A percentile compares a stretch with the other conserved stretches of the same genome.
phyloP scores from a whole-genome alignment of 2,329 filamentous ascomycete species.

The Escovopsis sp. region DNA sequence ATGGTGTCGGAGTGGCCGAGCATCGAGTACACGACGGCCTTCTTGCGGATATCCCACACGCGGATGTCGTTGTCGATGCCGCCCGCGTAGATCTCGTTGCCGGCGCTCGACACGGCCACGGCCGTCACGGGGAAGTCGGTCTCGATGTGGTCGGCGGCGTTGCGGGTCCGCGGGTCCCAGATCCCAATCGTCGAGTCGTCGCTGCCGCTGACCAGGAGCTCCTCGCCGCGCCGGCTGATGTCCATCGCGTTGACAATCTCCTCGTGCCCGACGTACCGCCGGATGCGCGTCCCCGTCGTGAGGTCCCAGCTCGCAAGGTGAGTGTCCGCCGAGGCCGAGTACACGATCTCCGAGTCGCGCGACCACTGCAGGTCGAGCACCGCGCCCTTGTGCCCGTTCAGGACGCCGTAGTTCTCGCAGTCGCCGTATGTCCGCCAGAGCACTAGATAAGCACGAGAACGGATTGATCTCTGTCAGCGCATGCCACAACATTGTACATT shows the following conservation, averaged over 20 bases:
- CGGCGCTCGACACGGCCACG: conserved; percentile 80
- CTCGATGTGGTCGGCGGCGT: conserved; percentile 73
- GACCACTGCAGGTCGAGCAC: conserved; percentile 93
- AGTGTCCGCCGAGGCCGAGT: conserved; percentile 86
- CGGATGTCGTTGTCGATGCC: conserved; percentile 96
- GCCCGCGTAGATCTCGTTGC: conserved; percentile 88
- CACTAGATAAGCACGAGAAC: conserved; percentile 34
- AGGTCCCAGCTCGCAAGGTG: conserved; percentile 91
- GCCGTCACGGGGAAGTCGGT: conserved; percentile 89
- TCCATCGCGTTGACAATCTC: conserved; percentile 91
- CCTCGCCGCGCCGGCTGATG: conserved; percentile 77
- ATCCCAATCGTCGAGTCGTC: conserved; percentile 90
- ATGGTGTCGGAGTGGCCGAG: conserved; percentile 83
- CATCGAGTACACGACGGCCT: conserved; percentile 75
- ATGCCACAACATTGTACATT: too few relatives aligned
- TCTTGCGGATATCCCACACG: conserved; percentile 92
- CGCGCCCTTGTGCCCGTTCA: conserved; percentile 82
- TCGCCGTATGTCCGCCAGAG: conserved; percentile 87
- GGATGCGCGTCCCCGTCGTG: conserved; percentile 81
- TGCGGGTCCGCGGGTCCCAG: conserved; percentile 88
- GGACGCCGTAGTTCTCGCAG: conserved; percentile 84
- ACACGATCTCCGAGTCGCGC: conserved; percentile 78
- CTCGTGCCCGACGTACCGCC: conserved; percentile 82
- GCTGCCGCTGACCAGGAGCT: conserved; percentile 77
- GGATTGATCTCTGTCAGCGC: conserved; percentile 6